These are phyloP conservation scores for Brassica cretica DNA, from an alignment of 345 rosid genomes.

Conservation along the genomic window DNA sequence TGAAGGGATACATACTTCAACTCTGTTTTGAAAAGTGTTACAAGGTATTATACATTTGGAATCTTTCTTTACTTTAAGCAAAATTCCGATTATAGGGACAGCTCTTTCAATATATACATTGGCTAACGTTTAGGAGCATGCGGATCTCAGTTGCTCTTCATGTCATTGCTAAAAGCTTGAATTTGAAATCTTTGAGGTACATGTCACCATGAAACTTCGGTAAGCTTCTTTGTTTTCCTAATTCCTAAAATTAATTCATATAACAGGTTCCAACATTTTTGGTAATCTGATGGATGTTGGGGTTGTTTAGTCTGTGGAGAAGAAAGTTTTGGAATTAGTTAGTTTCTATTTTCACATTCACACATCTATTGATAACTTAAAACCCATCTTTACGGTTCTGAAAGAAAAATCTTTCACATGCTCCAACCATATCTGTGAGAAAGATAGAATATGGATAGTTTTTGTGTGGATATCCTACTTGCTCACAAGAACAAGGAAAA, in stretches of 20 bases:
- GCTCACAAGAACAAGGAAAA: slow-evolving; percentile 76
- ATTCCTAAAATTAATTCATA: not conserved
- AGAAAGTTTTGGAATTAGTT: slow-evolving; percentile 81
- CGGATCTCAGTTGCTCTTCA: too few relatives aligned
- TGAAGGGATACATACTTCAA: too few relatives aligned
- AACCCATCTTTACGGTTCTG: not conserved
- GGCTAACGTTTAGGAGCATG: too few relatives aligned
- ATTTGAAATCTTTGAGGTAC: not conserved
- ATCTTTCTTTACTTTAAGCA: too few relatives aligned
- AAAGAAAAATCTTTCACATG: slow-evolving; percentile 42
- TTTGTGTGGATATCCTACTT: slow-evolving; percentile 65
- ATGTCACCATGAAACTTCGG: not conserved
- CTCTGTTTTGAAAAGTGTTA: too few relatives aligned
- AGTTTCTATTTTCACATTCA: not conserved
- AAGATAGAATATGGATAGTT: slow-evolving; percentile 94
- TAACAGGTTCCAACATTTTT: slow-evolving; percentile 43
- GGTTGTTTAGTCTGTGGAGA: slow-evolving; percentile 87
- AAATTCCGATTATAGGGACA: too few relatives aligned
- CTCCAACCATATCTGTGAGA: slow-evolving; percentile 90
- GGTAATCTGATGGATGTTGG: slow-evolving; percentile 93
- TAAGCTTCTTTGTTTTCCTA: not conserved
- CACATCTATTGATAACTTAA: slow-evolving; percentile 1
- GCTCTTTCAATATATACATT: too few relatives aligned
- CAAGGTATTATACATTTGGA: too few relatives aligned
- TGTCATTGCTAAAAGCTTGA: too few relatives aligned